Conservation (phyloP, 345 rosid species). For the Schrenkiella parvula region DNA sequence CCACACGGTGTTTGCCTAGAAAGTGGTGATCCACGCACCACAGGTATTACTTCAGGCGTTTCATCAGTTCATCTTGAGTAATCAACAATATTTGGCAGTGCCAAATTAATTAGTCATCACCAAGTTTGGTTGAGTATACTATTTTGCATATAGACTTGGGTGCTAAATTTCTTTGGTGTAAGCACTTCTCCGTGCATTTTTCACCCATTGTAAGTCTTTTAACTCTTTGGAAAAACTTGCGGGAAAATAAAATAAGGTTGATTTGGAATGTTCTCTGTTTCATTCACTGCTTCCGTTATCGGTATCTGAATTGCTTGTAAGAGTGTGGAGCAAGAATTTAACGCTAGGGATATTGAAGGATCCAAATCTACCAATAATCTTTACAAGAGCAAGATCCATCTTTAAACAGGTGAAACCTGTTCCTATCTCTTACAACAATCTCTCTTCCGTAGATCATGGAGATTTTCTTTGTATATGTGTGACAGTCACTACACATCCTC, state of each 20-base stretch:
- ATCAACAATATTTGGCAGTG: constrained; percentile 27
- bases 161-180: constrained; percentile 29
- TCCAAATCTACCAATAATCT: constrained; percentile 55
- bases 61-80: constrained; percentile 52
- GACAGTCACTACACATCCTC: constrained; percentile 84
- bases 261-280: constrained; percentile 9
- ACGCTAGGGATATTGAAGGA: background rate
- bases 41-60: constrained; percentile 53
- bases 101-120: constrained; percentile 21
- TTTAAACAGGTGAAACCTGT: constrained; percentile 73
- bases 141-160: constrained; percentile 36
- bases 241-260: constrained; percentile 21
- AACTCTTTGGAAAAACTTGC: constrained; percentile 24
- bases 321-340: background rate
- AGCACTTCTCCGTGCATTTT: constrained; percentile 17
- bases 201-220: constrained; percentile 29
- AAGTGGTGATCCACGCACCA: constrained; percentile 68
- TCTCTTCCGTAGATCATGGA: constrained; percentile 60
- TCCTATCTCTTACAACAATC: constrained; percentile 63
- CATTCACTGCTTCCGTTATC: background rate
- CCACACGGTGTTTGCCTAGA: constrained; percentile 80
- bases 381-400: constrained; percentile 75
- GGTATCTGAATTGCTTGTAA: constrained; percentile 4
- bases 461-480: constrained; percentile 61
- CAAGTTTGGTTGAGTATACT: constrained; percentile 28